A percentile compares a stretch with the other conserved stretches of the same genome.
Evolutionary conservation across 176 grass and related monocot species (phyloP).

Genomic region (Elymus sibiricus): DNA sequence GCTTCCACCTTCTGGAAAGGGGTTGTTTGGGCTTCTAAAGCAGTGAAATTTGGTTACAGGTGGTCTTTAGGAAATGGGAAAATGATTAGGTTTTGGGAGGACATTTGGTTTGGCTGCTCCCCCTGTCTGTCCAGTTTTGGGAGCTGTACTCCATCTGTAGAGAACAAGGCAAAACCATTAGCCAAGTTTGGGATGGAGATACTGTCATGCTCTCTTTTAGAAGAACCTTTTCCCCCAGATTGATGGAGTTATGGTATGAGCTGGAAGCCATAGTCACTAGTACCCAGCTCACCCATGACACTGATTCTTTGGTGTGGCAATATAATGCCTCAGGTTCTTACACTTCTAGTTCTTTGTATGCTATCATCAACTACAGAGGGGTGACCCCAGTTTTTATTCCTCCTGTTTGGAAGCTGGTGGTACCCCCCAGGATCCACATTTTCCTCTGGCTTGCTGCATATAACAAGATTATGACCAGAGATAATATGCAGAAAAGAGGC

Average conservation of each 20-base stretch:
- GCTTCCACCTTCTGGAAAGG: too few relatives aligned
- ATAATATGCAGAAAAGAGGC: neutral
- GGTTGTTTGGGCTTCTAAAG: too few relatives aligned
- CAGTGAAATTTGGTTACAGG: neutral
- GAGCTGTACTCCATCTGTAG: neutral
- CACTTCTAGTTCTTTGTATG: neutral
- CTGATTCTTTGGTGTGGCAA: neutral
- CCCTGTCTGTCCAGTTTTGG: neutral
- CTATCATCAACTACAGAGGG: neutral
- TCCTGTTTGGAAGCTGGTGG: neutral
- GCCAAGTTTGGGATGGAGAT: neutral
- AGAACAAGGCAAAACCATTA: neutral
- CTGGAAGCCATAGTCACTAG: neutral
- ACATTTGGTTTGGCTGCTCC: neutral
- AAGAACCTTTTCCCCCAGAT: neutral
- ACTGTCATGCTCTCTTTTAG: neutral
- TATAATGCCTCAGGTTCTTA: neutral
- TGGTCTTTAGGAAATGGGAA: too few relatives aligned
- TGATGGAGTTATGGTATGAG: neutral
- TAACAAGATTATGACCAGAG: neutral
- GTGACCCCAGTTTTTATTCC: neutral
- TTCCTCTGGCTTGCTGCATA: neutral
- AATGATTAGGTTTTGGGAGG: too few relatives aligned
- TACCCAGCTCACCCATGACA: neutral
- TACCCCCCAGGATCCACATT: neutral